Percentiles rank a stretch among this genome's conserved stretches.
Conservation (phyloP, 2,329 filamentous ascomycete genomes). For the Coniella lustricola region DNA sequence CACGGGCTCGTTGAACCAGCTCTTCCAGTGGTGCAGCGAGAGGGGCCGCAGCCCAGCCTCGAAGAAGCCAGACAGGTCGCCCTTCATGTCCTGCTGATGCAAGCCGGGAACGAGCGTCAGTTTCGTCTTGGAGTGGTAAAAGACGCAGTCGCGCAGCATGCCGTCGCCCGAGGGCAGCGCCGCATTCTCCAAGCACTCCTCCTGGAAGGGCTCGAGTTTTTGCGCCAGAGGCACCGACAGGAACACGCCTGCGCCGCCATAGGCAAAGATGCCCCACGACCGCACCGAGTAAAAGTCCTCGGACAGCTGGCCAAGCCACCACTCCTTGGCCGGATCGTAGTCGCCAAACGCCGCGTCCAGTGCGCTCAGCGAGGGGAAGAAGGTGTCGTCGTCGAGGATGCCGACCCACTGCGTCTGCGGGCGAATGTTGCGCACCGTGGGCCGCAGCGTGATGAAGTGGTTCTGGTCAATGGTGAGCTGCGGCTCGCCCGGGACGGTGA, state of each 20-base stretch:
- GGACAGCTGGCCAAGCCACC: conserved; percentile 51
- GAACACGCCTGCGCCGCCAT: conserved; percentile 54
- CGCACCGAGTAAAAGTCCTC: conserved; percentile 46
- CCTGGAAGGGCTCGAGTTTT: conserved; percentile 39
- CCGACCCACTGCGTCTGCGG: conserved; percentile 46
- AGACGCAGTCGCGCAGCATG: conserved; percentile 51
- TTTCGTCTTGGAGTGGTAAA: conserved; percentile 43
- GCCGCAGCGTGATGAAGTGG: conserved; percentile 49
- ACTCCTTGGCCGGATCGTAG: conserved; percentile 40
- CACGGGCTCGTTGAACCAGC: conserved; percentile 47
- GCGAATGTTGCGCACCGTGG: conserved; percentile 38
- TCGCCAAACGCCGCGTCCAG: conserved; percentile 39
- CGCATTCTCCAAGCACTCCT: conserved; percentile 37
- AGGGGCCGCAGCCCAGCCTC: conserved; percentile 48
- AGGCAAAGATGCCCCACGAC: conserved; percentile 52
- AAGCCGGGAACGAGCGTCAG: conserved; percentile 50
- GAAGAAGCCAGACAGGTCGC: conserved; percentile 52
- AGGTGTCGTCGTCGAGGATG: conserved; percentile 57
- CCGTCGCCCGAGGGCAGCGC: conserved; percentile 40
- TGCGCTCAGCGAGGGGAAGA: conserved; percentile 49
- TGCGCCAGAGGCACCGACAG: conserved; percentile 45
- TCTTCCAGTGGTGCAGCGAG: conserved; percentile 58
- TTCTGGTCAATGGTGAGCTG: conserved; percentile 41
- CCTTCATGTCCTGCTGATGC: conserved; percentile 49
- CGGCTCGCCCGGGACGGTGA: conserved; percentile 21